phyloP scores from a whole-genome alignment of 2,329 filamentous ascomycete genomes.

The Colletotrichum sp. region DNA sequence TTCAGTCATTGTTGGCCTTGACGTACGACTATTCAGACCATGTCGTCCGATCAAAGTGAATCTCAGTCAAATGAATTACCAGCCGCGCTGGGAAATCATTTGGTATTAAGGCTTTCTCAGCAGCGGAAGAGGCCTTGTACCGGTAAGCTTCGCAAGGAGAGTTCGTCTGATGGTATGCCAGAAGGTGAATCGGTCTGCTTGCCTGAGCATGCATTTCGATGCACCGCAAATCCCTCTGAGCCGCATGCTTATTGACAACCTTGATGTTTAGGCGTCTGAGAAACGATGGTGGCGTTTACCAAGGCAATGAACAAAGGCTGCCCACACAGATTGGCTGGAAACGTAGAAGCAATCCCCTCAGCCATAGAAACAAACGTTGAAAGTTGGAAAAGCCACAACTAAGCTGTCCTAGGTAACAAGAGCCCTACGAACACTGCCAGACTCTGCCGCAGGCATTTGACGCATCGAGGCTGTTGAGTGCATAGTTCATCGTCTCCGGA shows the following conservation, averaged over 20 bases:
- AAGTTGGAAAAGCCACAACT: not conserved
- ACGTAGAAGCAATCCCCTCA: not conserved
- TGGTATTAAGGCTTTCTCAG: not conserved
- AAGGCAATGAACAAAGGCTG: not conserved
- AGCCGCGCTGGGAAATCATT: not conserved
- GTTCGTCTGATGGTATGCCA: not conserved
- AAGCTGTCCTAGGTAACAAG: not conserved
- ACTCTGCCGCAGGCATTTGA: not conserved
- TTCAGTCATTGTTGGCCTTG: not conserved
- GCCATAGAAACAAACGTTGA: not conserved
- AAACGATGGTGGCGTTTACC: not conserved
- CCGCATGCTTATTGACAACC: not conserved
- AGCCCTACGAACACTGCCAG: not conserved
- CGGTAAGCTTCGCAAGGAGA: not conserved
- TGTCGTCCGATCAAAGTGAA: not conserved
- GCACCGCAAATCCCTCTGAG: not conserved
- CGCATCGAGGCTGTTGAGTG: not conserved
- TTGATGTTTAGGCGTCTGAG: not conserved
- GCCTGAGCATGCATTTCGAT: not conserved
- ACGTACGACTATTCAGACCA: not conserved
- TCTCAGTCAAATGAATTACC: not conserved
- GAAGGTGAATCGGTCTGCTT: not conserved
- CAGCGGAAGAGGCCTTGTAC: not conserved
- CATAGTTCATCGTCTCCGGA: not conserved
- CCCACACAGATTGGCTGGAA: not conserved